Evolutionary conservation across 1,139 yeast species (phyloP).

Genomic region (Geotrichum histeridarum): DNA sequence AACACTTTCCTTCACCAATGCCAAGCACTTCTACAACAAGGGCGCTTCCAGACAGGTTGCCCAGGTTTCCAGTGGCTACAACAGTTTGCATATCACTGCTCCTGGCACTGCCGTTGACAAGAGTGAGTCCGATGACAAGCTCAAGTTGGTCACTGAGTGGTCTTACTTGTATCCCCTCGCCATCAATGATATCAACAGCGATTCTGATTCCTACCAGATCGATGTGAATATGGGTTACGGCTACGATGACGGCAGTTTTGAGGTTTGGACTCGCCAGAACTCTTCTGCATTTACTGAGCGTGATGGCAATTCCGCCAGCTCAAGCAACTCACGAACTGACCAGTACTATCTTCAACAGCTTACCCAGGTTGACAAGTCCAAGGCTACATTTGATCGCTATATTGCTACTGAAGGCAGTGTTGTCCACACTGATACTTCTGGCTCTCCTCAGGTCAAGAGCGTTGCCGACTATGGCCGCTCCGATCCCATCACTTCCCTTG

Average conservation of each 20-base stretch:
- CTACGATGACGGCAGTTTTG: conserved; percentile 12
- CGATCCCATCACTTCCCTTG: conserved; percentile 17
- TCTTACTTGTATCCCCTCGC: conserved; percentile 20
- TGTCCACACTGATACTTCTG: conserved; percentile 10
- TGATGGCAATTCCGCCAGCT: conserved; percentile 2
- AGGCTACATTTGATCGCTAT: conserved; percentile 13
- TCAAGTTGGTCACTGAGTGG: conserved; percentile 12
- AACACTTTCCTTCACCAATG: conserved; percentile 18
- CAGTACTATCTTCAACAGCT: conserved; percentile 17
- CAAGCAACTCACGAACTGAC: conserved; percentile 11
- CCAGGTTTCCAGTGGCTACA: conserved; percentile 18
- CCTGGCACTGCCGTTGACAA: conserved; percentile 11
- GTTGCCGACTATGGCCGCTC: conserved; percentile 11
- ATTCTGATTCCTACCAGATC: conserved; percentile 4
- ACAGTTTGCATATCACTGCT: conserved; percentile 12
- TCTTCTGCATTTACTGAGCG: conserved; percentile 9
- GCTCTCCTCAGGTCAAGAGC: conserved; percentile 7
- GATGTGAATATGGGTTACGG: conserved; percentile 17
- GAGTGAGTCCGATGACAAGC: not conserved
- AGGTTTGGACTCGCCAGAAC: conserved; percentile 21
- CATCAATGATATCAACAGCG: conserved; percentile 11
- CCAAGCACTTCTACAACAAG: conserved; percentile 15
- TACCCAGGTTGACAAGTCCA: conserved; percentile 5
- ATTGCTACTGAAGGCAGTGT: conserved; percentile 8
- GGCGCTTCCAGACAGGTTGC: conserved; percentile 15